Evolutionary conservation across 2,329 filamentous ascomycete species (phyloP).

Genomic region (Rhynchosporium graminicola): DNA sequence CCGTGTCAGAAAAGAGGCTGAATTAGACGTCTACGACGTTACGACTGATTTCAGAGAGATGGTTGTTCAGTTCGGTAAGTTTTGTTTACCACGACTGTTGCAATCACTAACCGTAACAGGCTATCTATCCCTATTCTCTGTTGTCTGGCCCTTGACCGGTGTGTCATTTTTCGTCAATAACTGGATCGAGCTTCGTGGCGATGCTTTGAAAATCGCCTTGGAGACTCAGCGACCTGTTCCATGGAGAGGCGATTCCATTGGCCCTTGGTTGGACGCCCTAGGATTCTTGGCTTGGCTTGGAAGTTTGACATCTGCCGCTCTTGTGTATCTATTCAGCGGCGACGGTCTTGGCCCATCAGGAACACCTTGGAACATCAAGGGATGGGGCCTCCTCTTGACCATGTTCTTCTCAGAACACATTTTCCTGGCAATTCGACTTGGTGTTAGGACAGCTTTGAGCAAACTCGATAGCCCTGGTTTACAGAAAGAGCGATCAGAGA

Average conservation of each 20-base stretch:
- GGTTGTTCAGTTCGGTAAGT: conserved; percentile 73
- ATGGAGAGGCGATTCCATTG: conserved; percentile 89
- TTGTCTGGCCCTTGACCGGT: conserved; percentile 91
- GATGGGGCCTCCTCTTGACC: conserved; percentile 77
- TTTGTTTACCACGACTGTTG: not conserved
- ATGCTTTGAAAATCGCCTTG: conserved; percentile 90
- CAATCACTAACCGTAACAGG: conserved; percentile 51
- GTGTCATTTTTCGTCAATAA: conserved; percentile 91
- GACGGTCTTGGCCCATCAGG: conserved; percentile 65
- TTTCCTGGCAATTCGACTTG: conserved; percentile 76
- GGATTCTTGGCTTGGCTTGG: conserved; percentile 94
- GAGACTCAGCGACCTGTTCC: conserved; percentile 88
- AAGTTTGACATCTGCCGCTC: conserved; percentile 80
- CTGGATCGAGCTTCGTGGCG: conserved; percentile 91
- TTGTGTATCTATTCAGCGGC: conserved; percentile 86
- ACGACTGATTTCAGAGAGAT: conserved; percentile 90
- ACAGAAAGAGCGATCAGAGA: conserved; percentile 80
- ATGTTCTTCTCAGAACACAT: conserved; percentile 88
- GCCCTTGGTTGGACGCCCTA: conserved; percentile 84
- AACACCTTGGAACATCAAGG: conserved; percentile 68
- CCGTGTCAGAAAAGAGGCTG: conserved; percentile 79
- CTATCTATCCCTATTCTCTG: conserved; percentile 87
- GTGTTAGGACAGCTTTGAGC: conserved; percentile 69
- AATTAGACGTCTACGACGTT: conserved; percentile 84
- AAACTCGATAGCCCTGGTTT: conserved; percentile 85